A percentile compares a stretch with the other conserved stretches of the same genome.
Conservation (phyloP, 1,284 basidiomycete species). For the Flammula alnicola region DNA sequence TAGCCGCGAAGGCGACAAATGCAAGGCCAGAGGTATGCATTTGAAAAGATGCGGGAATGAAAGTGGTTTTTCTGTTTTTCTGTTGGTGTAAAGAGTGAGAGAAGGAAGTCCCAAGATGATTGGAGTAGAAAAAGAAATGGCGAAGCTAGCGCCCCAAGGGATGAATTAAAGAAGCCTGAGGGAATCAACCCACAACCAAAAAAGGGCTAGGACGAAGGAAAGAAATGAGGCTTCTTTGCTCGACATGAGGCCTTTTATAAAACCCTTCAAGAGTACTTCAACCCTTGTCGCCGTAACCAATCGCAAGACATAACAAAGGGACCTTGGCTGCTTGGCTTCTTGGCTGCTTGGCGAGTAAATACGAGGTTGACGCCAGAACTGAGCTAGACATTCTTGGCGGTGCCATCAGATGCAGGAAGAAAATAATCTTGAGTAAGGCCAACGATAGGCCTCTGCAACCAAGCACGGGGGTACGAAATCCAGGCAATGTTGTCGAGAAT, state of each 20-base stretch:
- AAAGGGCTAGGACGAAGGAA: conserved; percentile 11
- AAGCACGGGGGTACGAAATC: too few relatives aligned
- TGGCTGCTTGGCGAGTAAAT: conserved; percentile 16
- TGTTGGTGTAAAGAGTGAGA: conserved; percentile 5
- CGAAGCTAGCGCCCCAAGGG: conserved; percentile 25
- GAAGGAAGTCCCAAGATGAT: neutral
- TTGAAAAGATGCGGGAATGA: conserved; percentile 3
- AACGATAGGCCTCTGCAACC: neutral
- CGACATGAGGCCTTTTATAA: conserved; percentile 8
- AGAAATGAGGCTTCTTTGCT: neutral
- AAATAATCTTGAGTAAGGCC: neutral
- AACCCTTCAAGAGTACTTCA: neutral
- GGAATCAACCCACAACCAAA: conserved; percentile 22
- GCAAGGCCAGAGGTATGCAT: conserved; percentile 19
- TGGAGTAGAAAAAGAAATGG: conserved; percentile 7
- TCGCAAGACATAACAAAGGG: too few relatives aligned
- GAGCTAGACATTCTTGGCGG: conserved; percentile 14
- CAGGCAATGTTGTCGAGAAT: too few relatives aligned
- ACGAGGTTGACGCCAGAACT: neutral
- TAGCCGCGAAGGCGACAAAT: conserved; percentile 14
- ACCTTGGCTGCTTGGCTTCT: conserved; percentile 7
- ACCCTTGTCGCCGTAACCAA: too few relatives aligned
- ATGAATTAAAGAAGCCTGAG: conserved; percentile 16
- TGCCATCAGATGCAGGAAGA: neutral
- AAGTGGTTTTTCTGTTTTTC: conserved; percentile 6